Base-by-base conservation (phyloP, 495 filamentous ascomycete genomes). In the Aeminium ludgeri region DNA sequence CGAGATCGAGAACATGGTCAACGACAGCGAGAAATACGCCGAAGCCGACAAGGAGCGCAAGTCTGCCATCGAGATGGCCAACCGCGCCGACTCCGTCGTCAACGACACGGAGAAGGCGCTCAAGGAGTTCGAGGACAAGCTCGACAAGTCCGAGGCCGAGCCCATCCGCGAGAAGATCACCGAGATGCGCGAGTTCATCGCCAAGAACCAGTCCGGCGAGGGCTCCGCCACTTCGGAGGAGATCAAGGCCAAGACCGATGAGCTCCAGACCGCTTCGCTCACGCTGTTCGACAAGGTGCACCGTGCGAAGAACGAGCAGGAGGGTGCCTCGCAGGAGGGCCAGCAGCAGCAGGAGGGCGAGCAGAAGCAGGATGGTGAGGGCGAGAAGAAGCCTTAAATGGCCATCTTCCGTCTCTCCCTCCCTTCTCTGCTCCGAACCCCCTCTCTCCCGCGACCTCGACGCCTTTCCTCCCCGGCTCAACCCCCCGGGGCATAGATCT, bases 271-370 rank as follows among this genome's bases (percentile, higher is more conserved):
- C 56, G 84, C 89, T 44, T 86, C 81, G 66, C 71, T 97, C 67
- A 92, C 79, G 61, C 75, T 96, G 50, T 97, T 97, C 64, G 89
- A 96, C 70, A 94, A 97, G 80, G 93, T 97, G 84, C 89, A 97
- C 77, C 91, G 91, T 72, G 85, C 91, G 36, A 74, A 83, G 49
- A 54, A 62, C 49, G 83, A 86, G 69, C 70, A 82, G 61, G 44
- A 54, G 40, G 48, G 41, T 17, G 41, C 46, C 36, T 31, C 40
- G 27, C 46, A 53, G 40, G 45, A 43, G 43, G 50, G 43, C 20
- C 50, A 54, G 32, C 45, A 52, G 42, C 30, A 43, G 30, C 15
- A 25, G 3, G 32, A 45, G 13, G 40, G 36, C n/a, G 30, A 62
- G 58, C 51, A 50, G 43, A 45, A 45, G 20, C 65, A 65, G 59